Conservation (phyloP, 2,329 filamentous ascomycete genomes). For the Penicillium sp. region DNA sequence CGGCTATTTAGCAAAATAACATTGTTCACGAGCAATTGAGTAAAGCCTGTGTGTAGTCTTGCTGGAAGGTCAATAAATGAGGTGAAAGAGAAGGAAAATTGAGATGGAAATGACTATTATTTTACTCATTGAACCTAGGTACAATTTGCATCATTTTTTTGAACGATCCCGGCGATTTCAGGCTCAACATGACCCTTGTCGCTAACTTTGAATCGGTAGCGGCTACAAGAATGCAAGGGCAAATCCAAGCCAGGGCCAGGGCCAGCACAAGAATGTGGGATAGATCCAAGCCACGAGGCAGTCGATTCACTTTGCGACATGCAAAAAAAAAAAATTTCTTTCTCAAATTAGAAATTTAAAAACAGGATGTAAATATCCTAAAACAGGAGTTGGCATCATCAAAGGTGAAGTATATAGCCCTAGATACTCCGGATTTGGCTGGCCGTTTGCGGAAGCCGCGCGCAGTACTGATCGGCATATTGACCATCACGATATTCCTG, state of each 20-base stretch:
- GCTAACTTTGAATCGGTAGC: conserved; percentile 8
- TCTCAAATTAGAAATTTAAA: not conserved
- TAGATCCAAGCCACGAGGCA: conserved; percentile 21
- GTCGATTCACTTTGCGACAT: not conserved
- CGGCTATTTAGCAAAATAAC: not conserved
- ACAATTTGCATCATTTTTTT: not conserved
- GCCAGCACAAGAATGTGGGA: conserved; percentile 21
- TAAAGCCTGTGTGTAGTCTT: conserved; percentile 1
- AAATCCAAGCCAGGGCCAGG: conserved; percentile 8
- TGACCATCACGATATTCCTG: not conserved
- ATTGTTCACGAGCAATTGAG: not conserved
- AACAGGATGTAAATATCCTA: not conserved
- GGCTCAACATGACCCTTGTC: not conserved
- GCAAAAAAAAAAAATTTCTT: conserved; percentile 1
- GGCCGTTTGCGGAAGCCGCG: conserved; percentile 19
- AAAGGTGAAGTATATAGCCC: not conserved
- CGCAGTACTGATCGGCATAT: conserved; percentile 2
- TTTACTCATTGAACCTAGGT: not conserved
- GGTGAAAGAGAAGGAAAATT: not conserved
- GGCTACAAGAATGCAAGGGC: conserved; percentile 18
- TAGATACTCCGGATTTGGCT: not conserved
- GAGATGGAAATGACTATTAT: not conserved
- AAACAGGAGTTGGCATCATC: not conserved
- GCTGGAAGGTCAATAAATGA: not conserved
- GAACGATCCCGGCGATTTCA: conserved; percentile 8